Evolutionary conservation across 2,329 filamentous ascomycete genomes (phyloP).

Genomic region (Monosporascus sp.): DNA sequence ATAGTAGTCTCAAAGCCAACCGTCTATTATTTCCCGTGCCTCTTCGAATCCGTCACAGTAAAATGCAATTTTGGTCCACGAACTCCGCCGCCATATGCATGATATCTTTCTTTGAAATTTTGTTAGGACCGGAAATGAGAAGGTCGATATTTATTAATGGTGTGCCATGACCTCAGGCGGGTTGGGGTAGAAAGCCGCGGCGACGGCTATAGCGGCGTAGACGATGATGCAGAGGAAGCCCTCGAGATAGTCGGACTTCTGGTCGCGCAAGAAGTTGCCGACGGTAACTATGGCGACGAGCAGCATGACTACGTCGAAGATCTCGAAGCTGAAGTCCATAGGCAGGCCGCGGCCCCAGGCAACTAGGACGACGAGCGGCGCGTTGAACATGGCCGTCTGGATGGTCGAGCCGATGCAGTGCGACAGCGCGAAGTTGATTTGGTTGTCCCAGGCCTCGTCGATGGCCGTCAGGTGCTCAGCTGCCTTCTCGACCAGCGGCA

Average conservation of each 20-base stretch:
- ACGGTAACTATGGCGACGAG: constrained; percentile 82
- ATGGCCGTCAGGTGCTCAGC: constrained; percentile 80
- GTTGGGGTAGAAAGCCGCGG: constrained; percentile 52
- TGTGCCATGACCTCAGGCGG: constrained; percentile 52
- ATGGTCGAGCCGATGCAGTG: constrained; percentile 84
- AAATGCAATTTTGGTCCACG: no score
- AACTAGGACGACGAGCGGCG: constrained; percentile 74
- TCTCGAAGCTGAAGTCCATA: constrained; percentile 79
- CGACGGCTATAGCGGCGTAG: constrained; percentile 55
- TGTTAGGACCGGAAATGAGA: no score
- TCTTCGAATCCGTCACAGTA: no score
- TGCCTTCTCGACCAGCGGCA: constrained; percentile 79
- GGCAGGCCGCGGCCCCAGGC: constrained; percentile 68
- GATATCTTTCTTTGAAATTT: no score
- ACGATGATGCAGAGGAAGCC: constrained; percentile 71
- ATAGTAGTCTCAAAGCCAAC: no score
- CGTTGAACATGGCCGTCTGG: constrained; percentile 85
- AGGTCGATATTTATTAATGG: background rate
- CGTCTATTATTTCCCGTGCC: no score
- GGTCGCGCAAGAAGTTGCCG: constrained; percentile 80
- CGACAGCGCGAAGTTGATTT: constrained; percentile 79
- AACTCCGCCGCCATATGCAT: no score
- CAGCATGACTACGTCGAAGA: constrained; percentile 78
- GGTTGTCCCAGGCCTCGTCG: constrained; percentile 78
- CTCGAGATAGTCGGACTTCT: constrained; percentile 87